Evolutionary conservation across 2,329 filamentous ascomycete genomes (phyloP), one percentile per base, ranked within the genome.

Genomic region (Aspergillus clavatus): DNA sequence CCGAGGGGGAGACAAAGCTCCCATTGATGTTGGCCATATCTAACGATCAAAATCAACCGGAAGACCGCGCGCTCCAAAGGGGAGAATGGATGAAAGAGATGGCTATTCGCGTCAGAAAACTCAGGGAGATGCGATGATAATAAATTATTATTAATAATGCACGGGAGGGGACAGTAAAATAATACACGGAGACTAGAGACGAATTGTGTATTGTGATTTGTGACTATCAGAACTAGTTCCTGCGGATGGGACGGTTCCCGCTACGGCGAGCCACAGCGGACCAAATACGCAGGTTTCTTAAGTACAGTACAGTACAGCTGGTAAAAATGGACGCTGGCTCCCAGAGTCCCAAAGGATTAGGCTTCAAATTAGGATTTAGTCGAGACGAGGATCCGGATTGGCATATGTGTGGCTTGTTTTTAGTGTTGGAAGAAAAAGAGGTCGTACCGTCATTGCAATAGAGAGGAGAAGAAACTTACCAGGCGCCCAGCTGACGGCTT

Each of bases 1-100:
- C 83, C 65, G 84, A 66, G 39, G 84, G 81, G 65, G 86, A 88
- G 59, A 79, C 78, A 59, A 88, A 84, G 66, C 79, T 83, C 59
- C 80, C 79, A 67, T 85, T 85, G 58, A 80, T 70, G 57, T 75
- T 76, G 55, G 58, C 65, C 67, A 71, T 70, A 33, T 54, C 48
- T 53, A 48, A 35, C 36, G 37, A 48, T 42, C 43, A 41, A 50
- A 52, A 45, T 52, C 47, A 50, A 55, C 23, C 4, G 23, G 23
- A 4, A 5, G 23, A 46, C 37, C 40, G 45, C 50, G 54, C 53
- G 52, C 47, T 45, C 40, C 37, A 43, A 35, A 40, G 40, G n/a
- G 48, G 37, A 35, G 26, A 26, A 38, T 39, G 39, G 22, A 45
- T 31, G 42, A 43, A 41, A 44, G 38, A 39, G 39, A 28, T 23